Base-by-base conservation (phyloP, 306 rosid species). In the Echinosophora koreensis region DNA sequence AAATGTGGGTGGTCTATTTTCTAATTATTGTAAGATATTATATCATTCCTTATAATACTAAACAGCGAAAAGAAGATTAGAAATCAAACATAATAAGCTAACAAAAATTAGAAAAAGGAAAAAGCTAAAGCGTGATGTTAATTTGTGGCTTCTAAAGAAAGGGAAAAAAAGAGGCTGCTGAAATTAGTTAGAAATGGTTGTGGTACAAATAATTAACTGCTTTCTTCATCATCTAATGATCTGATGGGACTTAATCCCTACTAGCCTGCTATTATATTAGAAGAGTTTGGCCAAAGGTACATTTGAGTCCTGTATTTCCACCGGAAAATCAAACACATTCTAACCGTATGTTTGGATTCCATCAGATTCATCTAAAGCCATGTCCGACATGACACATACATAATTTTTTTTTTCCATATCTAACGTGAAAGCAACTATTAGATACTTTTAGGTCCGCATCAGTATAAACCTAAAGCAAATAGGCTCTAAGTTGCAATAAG, bases 81-180 rank as follows among this genome's bases (percentile, higher is more conserved):
- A 44, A 28, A 39, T 12, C 12, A 4, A 66, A 56, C n/a, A 42
- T 42, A 11, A 2, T 3, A 27, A 57, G n/a, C 13, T 73, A 6
- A 28, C 17, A 10, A 3, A 2, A 13, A 44, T 44, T 8, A n/a
- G 12, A 18, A 17, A 62, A 22, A 61, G 58, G 6, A 17, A 38
- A 69, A 51, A 60, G 49, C 12, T 9, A 9, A 63, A 59, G n/a
- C 39, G 6, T 63, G 12, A 42, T 14, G 60, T 50, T 16, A 39
- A 41, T 32, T 17, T 68, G 68, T 59, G 74, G 80, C 65, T 81
- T 69, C 14, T 17, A 34, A 18, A 59, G 14, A 46, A 78, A 77
- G 54, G 28, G 39, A 14, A 39, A 39, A 1, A 28, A 39, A 46
- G 66, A 80, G 57, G 41, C 75, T 80, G 70, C 65, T 7, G 3